Conservation (phyloP, 2,329 filamentous ascomycete species). For the Claviceps pazoutovae region DNA sequence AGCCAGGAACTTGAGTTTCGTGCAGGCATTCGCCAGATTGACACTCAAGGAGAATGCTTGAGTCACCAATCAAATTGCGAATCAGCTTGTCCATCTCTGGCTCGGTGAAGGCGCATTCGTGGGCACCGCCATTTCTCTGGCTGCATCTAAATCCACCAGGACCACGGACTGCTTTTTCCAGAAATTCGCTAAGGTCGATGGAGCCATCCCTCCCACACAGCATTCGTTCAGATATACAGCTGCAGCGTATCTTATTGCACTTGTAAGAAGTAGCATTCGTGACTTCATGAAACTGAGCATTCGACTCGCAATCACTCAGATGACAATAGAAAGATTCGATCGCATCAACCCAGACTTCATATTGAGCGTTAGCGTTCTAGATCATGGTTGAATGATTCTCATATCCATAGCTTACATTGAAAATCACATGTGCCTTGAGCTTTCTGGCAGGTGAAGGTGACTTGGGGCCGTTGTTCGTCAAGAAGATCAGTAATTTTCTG, state of each 20-base stretch:
- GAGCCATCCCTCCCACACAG: constrained; percentile 85
- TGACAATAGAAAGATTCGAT: constrained; percentile 94
- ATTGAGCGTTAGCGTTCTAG: neutral
- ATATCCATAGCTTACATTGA: constrained; percentile 51
- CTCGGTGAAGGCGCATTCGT: constrained; percentile 72
- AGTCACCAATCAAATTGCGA: constrained; percentile 75
- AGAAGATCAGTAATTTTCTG: constrained; percentile 80
- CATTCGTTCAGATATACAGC: constrained; percentile 82
- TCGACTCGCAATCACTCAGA: constrained; percentile 66
- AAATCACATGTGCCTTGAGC: constrained; percentile 74
- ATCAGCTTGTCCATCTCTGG: constrained; percentile 89
- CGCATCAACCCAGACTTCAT: constrained; percentile 80
- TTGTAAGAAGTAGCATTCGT: constrained; percentile 74
- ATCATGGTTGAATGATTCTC: neutral
- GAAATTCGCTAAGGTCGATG: constrained; percentile 81
- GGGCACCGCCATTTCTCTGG: constrained; percentile 46
- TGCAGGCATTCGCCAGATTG: constrained; percentile 85
- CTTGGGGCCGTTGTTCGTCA: constrained; percentile 74
- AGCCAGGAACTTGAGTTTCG: constrained; percentile 84
- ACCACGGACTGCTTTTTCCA: constrained; percentile 69
- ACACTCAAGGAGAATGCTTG: constrained; percentile 73
- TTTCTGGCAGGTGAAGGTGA: constrained; percentile 82
- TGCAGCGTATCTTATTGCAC: constrained; percentile 74
- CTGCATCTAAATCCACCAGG: constrained; percentile 73
- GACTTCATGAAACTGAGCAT: constrained; percentile 50